Percentiles rank a stretch among this genome's conserved stretches.
Evolutionary conservation across 140 eudicot species (phyloP).

Genomic region (Bidens hawaiensis): DNA sequence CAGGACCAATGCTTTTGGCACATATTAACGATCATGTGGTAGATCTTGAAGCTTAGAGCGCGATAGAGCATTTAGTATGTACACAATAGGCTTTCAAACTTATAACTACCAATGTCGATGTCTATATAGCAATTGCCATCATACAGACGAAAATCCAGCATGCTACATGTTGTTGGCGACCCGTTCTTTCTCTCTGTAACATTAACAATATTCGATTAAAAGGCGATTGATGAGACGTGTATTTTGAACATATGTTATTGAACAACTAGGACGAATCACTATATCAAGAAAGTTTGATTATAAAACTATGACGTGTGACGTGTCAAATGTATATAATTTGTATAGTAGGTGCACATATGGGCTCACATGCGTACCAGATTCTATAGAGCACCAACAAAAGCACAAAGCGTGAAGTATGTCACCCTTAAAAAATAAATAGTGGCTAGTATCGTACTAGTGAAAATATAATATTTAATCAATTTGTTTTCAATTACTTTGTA

Average conservation of each 20-base stretch:
- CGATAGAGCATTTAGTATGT: constrained; percentile 16
- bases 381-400: constrained; percentile 10
- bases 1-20: constrained; percentile 1
- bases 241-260: not conserved
- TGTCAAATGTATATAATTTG: not conserved
- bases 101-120: constrained; percentile 9
- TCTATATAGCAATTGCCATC: constrained; percentile 37
- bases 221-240: not conserved
- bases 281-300: not conserved
- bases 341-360: constrained; percentile 13
- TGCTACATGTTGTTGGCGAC: constrained; percentile 32
- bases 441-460: not conserved
- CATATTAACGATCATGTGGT: not conserved
- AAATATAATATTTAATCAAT: not conserved
- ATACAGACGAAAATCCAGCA: constrained; percentile 46
- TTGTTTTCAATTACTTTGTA: too few relatives aligned
- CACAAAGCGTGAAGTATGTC: constrained; percentile 18
- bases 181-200: constrained; percentile 49
- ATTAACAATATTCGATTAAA: not conserved
- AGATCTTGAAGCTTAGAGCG: constrained; percentile 21
- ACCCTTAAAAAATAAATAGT: too few relatives aligned
- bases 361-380: constrained; percentile 17
- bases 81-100: not conserved
- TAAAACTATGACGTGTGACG: not conserved
- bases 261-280: not conserved